Conservation (phyloP, 148 eudicot genomes). For the Fagopyrum tataricum region DNA sequence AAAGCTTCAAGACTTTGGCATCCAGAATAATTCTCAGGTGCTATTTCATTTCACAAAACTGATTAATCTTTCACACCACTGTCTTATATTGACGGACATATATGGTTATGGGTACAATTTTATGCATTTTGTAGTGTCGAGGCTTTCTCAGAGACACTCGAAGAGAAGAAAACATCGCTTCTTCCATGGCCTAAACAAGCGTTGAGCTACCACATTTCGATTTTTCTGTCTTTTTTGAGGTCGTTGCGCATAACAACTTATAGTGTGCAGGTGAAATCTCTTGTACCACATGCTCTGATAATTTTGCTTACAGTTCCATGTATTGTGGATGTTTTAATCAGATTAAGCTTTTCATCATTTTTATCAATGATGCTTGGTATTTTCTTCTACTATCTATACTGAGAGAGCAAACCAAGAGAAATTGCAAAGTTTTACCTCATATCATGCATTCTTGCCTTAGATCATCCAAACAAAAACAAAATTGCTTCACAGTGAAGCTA, state of each 20-base stretch:
- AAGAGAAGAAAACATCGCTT: conserved; percentile 80
- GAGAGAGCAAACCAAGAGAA: neutral
- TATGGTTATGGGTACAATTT: conserved; percentile 65
- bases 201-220: neutral
- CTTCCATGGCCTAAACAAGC: conserved; percentile 77
- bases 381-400: neutral
- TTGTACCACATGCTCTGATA: neutral
- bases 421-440: neutral
- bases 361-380: neutral
- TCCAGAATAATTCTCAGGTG: conserved; percentile 88
- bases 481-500: conserved; percentile 6
- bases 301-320: neutral
- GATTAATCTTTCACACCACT: neutral
- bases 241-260: neutral
- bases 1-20: conserved; percentile 63
- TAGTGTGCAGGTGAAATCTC: neutral
- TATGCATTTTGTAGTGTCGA: conserved; percentile 57
- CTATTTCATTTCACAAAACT: neutral
- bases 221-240: neutral
- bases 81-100: neutral
- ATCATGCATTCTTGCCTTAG: no score
- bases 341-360: neutral
- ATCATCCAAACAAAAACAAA: conserved; percentile 1
- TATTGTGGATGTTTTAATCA: neutral
- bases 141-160: conserved; percentile 52